These are phyloP conservation scores for Ophiostoma piceae DNA, from an alignment of 2,329 filamentous ascomycete species.

Conservation along the genomic window DNA sequence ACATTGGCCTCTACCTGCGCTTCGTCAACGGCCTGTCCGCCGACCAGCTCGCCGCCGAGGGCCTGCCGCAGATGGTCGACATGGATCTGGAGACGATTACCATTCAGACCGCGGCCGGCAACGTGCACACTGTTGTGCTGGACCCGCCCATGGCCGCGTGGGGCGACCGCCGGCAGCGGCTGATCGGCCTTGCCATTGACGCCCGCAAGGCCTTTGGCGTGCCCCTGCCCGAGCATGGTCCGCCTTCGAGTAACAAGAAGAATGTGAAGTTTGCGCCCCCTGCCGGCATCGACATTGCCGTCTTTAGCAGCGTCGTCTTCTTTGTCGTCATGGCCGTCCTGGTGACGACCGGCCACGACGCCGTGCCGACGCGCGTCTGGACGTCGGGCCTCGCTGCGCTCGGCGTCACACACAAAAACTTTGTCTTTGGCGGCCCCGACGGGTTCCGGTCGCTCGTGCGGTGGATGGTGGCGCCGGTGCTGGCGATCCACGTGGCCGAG, in stretches of 20 bases:
- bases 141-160: slow-evolving; percentile 64
- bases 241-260: slow-evolving; percentile 32
- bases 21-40: slow-evolving; percentile 58
- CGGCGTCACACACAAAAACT: slow-evolving; percentile 6
- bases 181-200: slow-evolving; percentile 64
- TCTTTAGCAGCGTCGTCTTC: slow-evolving; percentile 50
- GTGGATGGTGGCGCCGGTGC: slow-evolving; percentile 52
- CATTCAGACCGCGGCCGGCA: slow-evolving; percentile 47
- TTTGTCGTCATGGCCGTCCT: slow-evolving; percentile 50
- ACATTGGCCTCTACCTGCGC: slow-evolving; percentile 71
- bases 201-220: slow-evolving; percentile 56
- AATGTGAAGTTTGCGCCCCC: slow-evolving; percentile 38
- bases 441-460: slow-evolving; percentile 57
- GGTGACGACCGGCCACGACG: slow-evolving; percentile 46
- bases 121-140: slow-evolving; percentile 54
- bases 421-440: slow-evolving; percentile 33
- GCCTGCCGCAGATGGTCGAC: slow-evolving; percentile 55
- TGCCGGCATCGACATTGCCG: slow-evolving; percentile 40
- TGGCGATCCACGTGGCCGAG: slow-evolving; percentile 63
- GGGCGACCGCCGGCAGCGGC: slow-evolving; percentile 61
- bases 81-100: slow-evolving; percentile 59
- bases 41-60: slow-evolving; percentile 27
- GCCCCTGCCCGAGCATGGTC: slow-evolving; percentile 40
- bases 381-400: slow-evolving; percentile 16
- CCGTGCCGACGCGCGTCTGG: slow-evolving; percentile 48